Evolutionary conservation across 2,329 filamentous ascomycete genomes (phyloP).

Genomic region (Botrytis aclada): DNA sequence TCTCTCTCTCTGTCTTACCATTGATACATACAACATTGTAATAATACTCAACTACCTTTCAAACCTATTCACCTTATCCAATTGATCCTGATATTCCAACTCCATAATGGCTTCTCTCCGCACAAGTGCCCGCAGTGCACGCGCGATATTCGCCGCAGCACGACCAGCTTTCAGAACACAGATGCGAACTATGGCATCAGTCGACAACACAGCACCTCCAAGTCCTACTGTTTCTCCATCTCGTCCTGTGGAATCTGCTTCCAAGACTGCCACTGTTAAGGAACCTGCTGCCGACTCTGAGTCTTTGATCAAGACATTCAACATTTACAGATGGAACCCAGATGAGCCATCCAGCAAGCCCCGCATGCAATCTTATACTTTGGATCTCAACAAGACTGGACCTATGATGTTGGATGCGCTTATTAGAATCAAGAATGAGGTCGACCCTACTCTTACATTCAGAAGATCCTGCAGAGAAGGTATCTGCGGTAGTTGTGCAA

Average conservation of each 20-base stretch:
- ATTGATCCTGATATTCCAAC: constrained; percentile 1
- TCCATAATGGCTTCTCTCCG: constrained; percentile 22
- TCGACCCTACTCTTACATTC: constrained; percentile 95
- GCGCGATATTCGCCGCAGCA: constrained; percentile 22
- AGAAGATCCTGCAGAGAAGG: constrained; percentile 94
- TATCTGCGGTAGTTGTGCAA: constrained; percentile 97
- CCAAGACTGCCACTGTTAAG: constrained; percentile 37
- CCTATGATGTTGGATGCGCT: constrained; percentile 97
- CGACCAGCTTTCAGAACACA: constrained; percentile 22
- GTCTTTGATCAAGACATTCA: constrained; percentile 84
- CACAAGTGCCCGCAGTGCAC: constrained; percentile 20
- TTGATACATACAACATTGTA: constrained; percentile 13
- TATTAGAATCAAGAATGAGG: constrained; percentile 98
- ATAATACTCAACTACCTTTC: constrained; percentile 3
- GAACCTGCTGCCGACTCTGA: constrained; percentile 54
- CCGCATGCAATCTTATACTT: constrained; percentile 87
- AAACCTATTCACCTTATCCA: background rate
- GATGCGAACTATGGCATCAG: constrained; percentile 23
- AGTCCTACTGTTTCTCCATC: constrained; percentile 22
- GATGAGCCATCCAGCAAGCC: constrained; percentile 91
- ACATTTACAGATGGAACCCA: constrained; percentile 98
- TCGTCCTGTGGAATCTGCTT: constrained; percentile 25
- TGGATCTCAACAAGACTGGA: constrained; percentile 98
- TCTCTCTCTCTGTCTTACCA: background rate
- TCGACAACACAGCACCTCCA: background rate